Base-by-base conservation (phyloP, 1,139 yeast genomes). In the Hansenula lynferdii region DNA sequence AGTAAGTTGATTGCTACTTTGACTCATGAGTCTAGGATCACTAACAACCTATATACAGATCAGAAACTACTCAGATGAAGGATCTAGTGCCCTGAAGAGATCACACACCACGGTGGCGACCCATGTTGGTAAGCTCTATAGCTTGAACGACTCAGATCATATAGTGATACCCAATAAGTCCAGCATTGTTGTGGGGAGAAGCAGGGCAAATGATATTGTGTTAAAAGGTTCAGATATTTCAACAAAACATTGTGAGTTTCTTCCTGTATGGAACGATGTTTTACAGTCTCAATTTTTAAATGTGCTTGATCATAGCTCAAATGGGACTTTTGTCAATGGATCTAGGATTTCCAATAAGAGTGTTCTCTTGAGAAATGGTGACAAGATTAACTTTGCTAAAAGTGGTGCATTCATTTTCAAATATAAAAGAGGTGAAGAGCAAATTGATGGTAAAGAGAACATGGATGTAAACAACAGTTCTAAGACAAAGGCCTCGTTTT, bases 311-410 rank as follows among this genome's bases (percentile, higher is more conserved):
- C 50, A 67, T 34, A 80, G 87, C 47, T 65, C 85, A 6, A 83
- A 83, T 53, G 92, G 92, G 2, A 74, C 85, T 0, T 79, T 65
- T 48, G 64, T 83, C 14, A 84, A 83, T 51, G 85, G 77, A 14
- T 72, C 70, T 29, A 55, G 66, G 33, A 52, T 81, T 4, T 80
- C 79, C 0, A 71, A 67, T 12, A 68, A 72, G 18, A 69, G 67
- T 27, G 62, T 64, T 8, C 54, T 81, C 21, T 55, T 81, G 37
- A 70, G 75, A 42, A 75, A 80, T 47, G 90, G 90, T 4, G 90
- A 83, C 54, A 72, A 71, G 44, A 45, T 84, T 2, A 65, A 70
- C 1, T 77, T 84, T 61, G 90, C 89, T 8, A 72, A 73, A 38
- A 74, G 76, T 15, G 75, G 78, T 26, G 67, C 73, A 1, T 83